Evolutionary conservation across 768 basidiomycete species (phyloP).

Genomic region (Tulasnella sp.): DNA sequence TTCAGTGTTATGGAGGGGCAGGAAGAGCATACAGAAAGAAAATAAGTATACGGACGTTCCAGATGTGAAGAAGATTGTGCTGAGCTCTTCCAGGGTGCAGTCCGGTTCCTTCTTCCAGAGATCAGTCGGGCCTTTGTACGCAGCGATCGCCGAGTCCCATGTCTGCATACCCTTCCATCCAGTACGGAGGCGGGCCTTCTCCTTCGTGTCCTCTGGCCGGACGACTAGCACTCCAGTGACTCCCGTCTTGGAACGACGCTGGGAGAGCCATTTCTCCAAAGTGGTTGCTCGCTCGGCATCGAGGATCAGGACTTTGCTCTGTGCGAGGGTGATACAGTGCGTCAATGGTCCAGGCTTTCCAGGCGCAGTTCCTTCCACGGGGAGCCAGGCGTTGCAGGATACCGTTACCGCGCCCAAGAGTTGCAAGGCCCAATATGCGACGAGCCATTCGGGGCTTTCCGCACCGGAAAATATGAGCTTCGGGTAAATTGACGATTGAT

Average conservation of each 20-base stretch:
- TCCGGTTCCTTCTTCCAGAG: conserved; percentile 25
- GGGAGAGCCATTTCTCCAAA: conserved; percentile 27
- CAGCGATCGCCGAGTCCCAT: conserved; percentile 32
- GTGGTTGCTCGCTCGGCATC: conserved; percentile 47
- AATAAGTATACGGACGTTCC: conserved; percentile 31
- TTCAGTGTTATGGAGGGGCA: no score
- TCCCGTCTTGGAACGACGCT: conserved; percentile 19
- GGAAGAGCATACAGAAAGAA: no score
- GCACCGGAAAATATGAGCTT: no score
- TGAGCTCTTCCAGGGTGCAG: conserved; percentile 47
- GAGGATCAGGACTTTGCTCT: conserved; percentile 43
- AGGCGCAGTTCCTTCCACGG: conserved; percentile 26
- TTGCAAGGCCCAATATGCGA: conserved; percentile 53
- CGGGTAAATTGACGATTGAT: no score
- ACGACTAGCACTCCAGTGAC: conserved; percentile 33
- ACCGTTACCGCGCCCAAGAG: conserved; percentile 51
- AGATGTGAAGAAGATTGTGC: conserved; percentile 52
- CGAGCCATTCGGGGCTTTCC: conserved; percentile 32
- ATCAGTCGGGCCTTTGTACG: conserved; percentile 24
- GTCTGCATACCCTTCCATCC: conserved; percentile 35
- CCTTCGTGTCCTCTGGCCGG: conserved; percentile 27
- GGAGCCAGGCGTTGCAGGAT: conserved; percentile 41
- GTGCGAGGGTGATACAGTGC: conserved; percentile 45
- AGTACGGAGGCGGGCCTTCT: conserved; percentile 20
- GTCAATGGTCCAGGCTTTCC: conserved; percentile 21